Evolutionary conservation across 495 filamentous ascomycete species (phyloP).

Genomic region (Talaromyces wortmannii): DNA sequence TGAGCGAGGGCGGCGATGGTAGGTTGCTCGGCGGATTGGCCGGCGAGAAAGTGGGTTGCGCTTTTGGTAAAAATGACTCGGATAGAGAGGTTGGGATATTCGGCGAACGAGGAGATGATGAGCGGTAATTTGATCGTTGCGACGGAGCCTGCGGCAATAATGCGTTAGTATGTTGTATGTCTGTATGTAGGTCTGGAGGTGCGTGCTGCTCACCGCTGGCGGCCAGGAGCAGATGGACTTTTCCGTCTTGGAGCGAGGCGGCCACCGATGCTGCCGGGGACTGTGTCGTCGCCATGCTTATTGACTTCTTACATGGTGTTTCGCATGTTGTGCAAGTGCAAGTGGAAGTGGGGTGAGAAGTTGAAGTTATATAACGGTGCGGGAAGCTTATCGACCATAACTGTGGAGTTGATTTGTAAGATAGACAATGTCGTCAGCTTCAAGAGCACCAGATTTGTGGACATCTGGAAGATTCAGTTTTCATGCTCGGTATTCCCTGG

Average conservation of each 20-base stretch:
- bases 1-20: conserved; percentile 34
- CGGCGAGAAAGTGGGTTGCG: conserved; percentile 57
- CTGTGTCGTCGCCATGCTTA: too few relatives aligned
- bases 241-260: conserved; percentile 42
- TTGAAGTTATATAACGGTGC: too few relatives aligned
- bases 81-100: conserved; percentile 52
- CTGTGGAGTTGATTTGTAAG: too few relatives aligned
- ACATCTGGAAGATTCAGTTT: too few relatives aligned
- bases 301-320: too few relatives aligned
- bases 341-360: too few relatives aligned
- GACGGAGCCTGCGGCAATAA: conserved; percentile 40
- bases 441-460: too few relatives aligned
- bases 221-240: conserved; percentile 72
- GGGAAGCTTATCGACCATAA: too few relatives aligned
- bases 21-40: conserved; percentile 61
- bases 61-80: conserved; percentile 60
- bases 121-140: conserved; percentile 74
- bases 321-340: too few relatives aligned
- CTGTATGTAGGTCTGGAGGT: conserved; percentile 49
- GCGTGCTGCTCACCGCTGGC: conserved; percentile 50
- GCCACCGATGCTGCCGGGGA: conserved; percentile 1
- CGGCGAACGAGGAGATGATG: conserved; percentile 50
- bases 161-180: background rate
- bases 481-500: too few relatives aligned
- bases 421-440: too few relatives aligned